A percentile compares a stretch with the other conserved stretches of the same genome.
Evolutionary conservation across 176 grass and related monocot species (phyloP).

Genomic region (Eragrostis curvula): DNA sequence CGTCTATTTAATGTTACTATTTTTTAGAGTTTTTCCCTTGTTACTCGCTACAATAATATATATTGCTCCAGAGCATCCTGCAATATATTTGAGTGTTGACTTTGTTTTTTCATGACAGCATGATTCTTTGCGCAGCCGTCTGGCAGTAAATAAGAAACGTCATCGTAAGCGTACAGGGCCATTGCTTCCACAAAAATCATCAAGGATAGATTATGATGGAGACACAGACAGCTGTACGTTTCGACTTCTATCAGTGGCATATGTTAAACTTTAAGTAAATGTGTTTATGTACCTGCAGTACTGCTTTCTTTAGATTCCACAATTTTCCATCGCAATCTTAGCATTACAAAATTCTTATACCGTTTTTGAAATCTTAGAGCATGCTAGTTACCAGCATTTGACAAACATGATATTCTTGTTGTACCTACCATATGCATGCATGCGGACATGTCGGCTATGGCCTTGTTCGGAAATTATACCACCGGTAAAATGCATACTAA

Average conservation of each 20-base stretch:
- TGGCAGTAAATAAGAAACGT: not conserved
- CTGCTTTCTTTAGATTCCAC: not conserved
- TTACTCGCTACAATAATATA: too few relatives aligned
- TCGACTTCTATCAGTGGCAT: not conserved
- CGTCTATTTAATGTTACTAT: too few relatives aligned
- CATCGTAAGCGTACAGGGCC: not conserved
- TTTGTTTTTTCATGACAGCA: not conserved
- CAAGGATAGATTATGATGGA: not conserved
- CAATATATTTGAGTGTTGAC: not conserved
- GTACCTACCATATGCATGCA: too few relatives aligned
- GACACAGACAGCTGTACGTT: not conserved
- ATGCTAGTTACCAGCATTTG: too few relatives aligned
- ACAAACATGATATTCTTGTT: too few relatives aligned
- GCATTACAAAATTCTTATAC: too few relatives aligned
- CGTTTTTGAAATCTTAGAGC: too few relatives aligned
- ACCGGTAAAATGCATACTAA: too few relatives aligned
- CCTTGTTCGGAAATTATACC: too few relatives aligned
- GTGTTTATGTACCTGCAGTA: not conserved
- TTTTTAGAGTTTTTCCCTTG: too few relatives aligned
- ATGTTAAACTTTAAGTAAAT: not conserved
- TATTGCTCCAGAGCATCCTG: not conserved
- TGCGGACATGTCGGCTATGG: too few relatives aligned
- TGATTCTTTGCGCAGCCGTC: constrained; percentile 14
- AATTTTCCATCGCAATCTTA: not conserved
- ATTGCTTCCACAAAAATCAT: not conserved